Base-by-base conservation (phyloP, 192 early-diverging fungal genomes). In the Umbelopsis vinacea region DNA sequence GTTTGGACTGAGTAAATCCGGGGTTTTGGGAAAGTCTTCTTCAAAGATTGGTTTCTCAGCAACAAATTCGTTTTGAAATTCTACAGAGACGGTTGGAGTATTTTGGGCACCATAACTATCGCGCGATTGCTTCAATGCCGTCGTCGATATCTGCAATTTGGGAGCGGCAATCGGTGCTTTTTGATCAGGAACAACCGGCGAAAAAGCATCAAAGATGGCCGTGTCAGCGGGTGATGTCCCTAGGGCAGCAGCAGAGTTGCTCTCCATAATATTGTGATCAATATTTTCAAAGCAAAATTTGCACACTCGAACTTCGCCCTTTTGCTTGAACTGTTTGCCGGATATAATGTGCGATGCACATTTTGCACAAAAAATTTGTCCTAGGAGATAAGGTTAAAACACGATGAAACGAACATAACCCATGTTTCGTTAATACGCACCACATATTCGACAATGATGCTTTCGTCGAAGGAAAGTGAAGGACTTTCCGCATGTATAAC, bases 381-480 rank as follows among this genome's bases (percentile, higher is more conserved):
- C 88, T 84, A 35, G 26, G 26, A 38, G 43, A 47, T 19, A 24
- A 37, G 19, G 40, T 26, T 38, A 48, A n/a, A n/a, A 68, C 12
- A 55, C 11, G 10, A 52, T 12, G 7, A 14, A 48, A 21, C 40
- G 17, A 17, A 29, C 21, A 8, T 45, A n/a, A 26, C 22, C 33
- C 37, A 15, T 38, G 22, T 9, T 55, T 24, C 11, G 23, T 70
- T 71, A 15, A 35, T 22, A 76, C 75, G 60, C 77, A 88, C 92
- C 93, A 84, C 93, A 95, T 46, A 92, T 88, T 21, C 93, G 84
- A 71, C 93, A 95, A 67, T 95, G 93, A 74, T 95, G 93, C 48
- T 85, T 90, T 35, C 93, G 78, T 46, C 91, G 79, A 60, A 92
- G 89, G 2, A 90, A 80, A 50, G 85, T 87, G 71, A 95, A 95